Base-by-base conservation (phyloP, 495 filamentous ascomycete species). In the Cercophora samala region DNA sequence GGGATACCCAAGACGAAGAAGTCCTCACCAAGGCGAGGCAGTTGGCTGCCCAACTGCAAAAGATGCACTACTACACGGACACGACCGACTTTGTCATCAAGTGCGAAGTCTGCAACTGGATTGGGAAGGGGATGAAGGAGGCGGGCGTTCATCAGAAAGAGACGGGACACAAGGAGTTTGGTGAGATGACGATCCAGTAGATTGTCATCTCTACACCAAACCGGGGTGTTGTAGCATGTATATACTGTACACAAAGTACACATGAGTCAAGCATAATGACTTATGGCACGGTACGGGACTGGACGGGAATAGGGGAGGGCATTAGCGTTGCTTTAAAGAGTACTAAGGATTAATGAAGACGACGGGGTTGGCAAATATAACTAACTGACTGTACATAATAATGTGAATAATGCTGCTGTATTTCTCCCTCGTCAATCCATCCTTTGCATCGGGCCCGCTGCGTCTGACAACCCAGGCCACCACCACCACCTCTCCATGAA, bases 61-160 rank as follows among this genome's bases (percentile, higher is more conserved):
- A 89, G 59, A 76, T 83, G 64, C 89, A 96, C 71, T 99, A 99
- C 70, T 99, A 87, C 66, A 99, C 95, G 0, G 92, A 97, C 74
- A 96, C 93, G 3, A 86, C 90, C 13, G 87, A 85, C 1, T 96
- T 98, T 75, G 81, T 84, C n/a, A 84, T 97, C 61, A 88, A 83
- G 65, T 99, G 95, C 74, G 93, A 92, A 67, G 74, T 81, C 15
- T 96, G 93, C 73, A 60, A 72, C n/a, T 86, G 85, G 77, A 83
- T 86, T 15, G 88, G 92, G 11, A 87, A 88, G 60, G 95, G 95
- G 0, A 87, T 96, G 77, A 56, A 63, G 18, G 70, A 74, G 8
- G 76, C 73, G 9, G 62, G 63, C 3, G 69, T 70, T 68, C 77
- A 79, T 58, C 70, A 75, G 64, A 58, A 66, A 53, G 73, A 78